Conservation (phyloP, 352 stramenopile species). For the Phytophthora parvispora region DNA sequence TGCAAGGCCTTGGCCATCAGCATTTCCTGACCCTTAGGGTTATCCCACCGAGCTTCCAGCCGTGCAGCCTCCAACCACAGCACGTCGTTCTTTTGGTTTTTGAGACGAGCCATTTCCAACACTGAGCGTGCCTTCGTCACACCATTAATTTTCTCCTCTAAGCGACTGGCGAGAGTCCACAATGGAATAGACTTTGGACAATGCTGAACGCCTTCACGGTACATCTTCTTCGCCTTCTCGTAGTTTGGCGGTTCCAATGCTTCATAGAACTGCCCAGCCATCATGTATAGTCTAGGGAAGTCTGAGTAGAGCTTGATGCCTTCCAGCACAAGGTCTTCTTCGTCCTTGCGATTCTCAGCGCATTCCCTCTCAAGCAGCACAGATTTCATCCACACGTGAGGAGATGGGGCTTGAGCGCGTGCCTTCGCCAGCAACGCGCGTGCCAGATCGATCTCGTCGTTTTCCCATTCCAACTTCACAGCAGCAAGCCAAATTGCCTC, state of each 20-base stretch:
- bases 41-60: conserved; percentile 93
- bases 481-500: conserved; percentile 97
- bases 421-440: conserved; percentile 84
- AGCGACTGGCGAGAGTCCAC: conserved; percentile 94
- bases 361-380: conserved; percentile 97
- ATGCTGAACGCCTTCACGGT: conserved; percentile 92
- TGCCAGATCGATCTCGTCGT: conserved; percentile 96
- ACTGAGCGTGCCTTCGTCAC: conserved; percentile 98
- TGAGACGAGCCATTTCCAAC: conserved; percentile 96
- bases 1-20: conserved; percentile 98
- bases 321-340: conserved; percentile 93
- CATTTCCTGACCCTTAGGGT: conserved; percentile 96
- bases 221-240: conserved; percentile 92
- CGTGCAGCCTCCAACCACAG: conserved; percentile 98
- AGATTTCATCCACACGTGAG: conserved; percentile 98
- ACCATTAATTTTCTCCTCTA: conserved; percentile 94
- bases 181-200: conserved; percentile 95
- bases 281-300: conserved; percentile 98
- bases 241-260: conserved; percentile 56
- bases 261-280: conserved; percentile 97
- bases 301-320: conserved; percentile 92
- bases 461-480: conserved; percentile 99
- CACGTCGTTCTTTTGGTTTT: conserved; percentile 95
- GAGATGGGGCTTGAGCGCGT: conserved; percentile 86
- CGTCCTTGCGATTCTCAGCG: conserved; percentile 53